Conservation (phyloP, 345 rosid species). For the Ceriops decandra region DNA sequence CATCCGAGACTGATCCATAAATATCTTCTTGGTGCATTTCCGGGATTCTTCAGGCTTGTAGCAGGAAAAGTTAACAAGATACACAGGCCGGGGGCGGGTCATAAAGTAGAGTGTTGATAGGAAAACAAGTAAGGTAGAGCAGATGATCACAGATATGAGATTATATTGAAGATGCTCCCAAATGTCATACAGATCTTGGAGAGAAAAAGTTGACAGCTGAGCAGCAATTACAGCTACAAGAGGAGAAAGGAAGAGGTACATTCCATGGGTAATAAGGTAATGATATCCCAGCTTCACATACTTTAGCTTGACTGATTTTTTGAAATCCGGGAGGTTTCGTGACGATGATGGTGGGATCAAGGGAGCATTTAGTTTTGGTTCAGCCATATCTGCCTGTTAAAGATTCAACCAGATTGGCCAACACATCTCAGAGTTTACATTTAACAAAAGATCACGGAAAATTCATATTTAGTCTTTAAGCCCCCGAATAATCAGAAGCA, state of each 20-base stretch:
- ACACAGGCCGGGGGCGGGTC: conserved; percentile 33
- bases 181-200: conserved; percentile 18
- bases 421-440: neutral
- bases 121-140: conserved; percentile 20
- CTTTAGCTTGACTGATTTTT: conserved; percentile 28
- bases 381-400: conserved; percentile 31
- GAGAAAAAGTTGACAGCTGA: conserved; percentile 27
- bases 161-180: conserved; percentile 26
- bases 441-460: neutral
- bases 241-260: conserved; percentile 29
- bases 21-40: conserved; percentile 32
- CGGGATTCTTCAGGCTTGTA: conserved; percentile 34
- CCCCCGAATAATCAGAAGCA: neutral
- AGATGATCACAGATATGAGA: conserved; percentile 18
- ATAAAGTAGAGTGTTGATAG: conserved; percentile 24
- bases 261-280: conserved; percentile 29
- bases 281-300: conserved; percentile 39
- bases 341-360: conserved; percentile 29
- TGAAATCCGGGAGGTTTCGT: conserved; percentile 18
- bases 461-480: conserved; percentile 3
- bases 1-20: conserved; percentile 33
- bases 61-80: conserved; percentile 37
- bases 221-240: conserved; percentile 11
- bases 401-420: conserved; percentile 16
- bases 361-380: conserved; percentile 30